These are phyloP conservation scores for Geosmithia morbida DNA, from an alignment of 2,329 filamentous ascomycete genomes.

Conservation along the genomic window DNA sequence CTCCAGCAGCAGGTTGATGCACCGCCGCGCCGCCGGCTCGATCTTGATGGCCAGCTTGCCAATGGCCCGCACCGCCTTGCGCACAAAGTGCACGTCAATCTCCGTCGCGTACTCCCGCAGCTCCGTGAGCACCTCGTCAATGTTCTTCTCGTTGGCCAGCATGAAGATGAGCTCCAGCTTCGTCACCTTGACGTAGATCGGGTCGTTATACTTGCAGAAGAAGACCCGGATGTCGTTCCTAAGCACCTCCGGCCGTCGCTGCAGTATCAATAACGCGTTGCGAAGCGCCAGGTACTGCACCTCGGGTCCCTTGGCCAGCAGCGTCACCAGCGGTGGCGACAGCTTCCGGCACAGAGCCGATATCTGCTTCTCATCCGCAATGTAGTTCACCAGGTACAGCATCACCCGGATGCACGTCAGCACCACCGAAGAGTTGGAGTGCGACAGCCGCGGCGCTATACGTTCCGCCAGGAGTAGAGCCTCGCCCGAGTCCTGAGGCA, in stretches of 20 bases:
- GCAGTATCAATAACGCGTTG: constrained; percentile 87
- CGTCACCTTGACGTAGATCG: constrained; percentile 98
- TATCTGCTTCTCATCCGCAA: constrained; percentile 79
- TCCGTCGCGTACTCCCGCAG: constrained; percentile 94
- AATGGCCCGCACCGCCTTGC: constrained; percentile 93
- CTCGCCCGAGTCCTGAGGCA: constrained; percentile 81
- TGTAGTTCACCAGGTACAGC: constrained; percentile 97
- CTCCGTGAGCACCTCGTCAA: constrained; percentile 87
- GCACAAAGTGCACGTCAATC: constrained; percentile 96
- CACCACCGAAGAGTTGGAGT: constrained; percentile 93
- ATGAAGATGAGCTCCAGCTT: constrained; percentile 98
- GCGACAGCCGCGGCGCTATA: constrained; percentile 87
- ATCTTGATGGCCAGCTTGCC: constrained; percentile 99
- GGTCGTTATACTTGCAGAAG: constrained; percentile 99
- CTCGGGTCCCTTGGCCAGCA: constrained; percentile 90
- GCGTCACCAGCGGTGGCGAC: constrained; percentile 84
- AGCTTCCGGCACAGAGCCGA: constrained; percentile 79
- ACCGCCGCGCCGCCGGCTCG: constrained; percentile 77
- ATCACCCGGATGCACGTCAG: constrained; percentile 94
- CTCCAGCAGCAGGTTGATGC: constrained; percentile 85
- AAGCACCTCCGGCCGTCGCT: constrained; percentile 82
- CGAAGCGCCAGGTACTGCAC: constrained; percentile 95
- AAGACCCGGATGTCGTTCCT: constrained; percentile 96
- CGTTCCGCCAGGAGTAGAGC: constrained; percentile 82
- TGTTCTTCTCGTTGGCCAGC: constrained; percentile 91